Evolutionary conservation across 1,284 basidiomycete genomes (phyloP).

Genomic region (Heterobasidion occidentale): DNA sequence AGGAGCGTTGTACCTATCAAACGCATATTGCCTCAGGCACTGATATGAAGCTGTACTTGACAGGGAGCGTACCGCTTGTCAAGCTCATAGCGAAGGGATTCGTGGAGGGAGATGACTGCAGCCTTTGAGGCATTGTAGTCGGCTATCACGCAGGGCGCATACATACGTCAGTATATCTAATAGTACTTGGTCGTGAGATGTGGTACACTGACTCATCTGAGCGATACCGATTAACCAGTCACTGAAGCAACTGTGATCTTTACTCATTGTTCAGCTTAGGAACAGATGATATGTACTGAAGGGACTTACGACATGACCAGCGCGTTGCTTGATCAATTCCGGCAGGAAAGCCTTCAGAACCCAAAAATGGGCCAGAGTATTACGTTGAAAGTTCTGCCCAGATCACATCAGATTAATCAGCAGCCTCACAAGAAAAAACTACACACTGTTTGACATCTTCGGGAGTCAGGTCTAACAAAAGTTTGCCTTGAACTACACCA

Average conservation of each 20-base stretch:
- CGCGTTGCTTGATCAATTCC: conserved; percentile 68
- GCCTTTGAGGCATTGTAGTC: conserved; percentile 90
- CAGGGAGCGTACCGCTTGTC: conserved; percentile 47
- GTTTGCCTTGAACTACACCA: conserved; percentile 88
- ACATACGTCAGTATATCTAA: neutral
- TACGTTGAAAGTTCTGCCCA: conserved; percentile 81
- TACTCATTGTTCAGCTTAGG: conserved; percentile 1
- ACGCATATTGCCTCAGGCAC: conserved; percentile 1
- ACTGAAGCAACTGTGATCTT: conserved; percentile 81
- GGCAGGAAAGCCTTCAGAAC: conserved; percentile 92
- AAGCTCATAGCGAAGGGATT: conserved; percentile 79
- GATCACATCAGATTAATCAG: neutral
- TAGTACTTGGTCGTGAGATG: neutral
- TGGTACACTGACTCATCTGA: conserved; percentile 64
- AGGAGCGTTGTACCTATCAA: conserved; percentile 58
- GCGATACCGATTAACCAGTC: conserved; percentile 71
- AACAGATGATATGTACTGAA: neutral
- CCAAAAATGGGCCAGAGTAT: conserved; percentile 87
- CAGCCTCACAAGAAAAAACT: conserved; percentile 2
- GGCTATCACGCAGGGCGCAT: conserved; percentile 33
- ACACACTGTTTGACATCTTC: conserved; percentile 77
- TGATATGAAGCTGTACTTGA: conserved; percentile 2
- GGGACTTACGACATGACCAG: conserved; percentile 77
- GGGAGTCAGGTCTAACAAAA: conserved; percentile 70
- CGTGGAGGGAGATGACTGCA: conserved; percentile 68